Base-by-base conservation (phyloP, 257 asterid genomes). In the Echites panduratus region DNA sequence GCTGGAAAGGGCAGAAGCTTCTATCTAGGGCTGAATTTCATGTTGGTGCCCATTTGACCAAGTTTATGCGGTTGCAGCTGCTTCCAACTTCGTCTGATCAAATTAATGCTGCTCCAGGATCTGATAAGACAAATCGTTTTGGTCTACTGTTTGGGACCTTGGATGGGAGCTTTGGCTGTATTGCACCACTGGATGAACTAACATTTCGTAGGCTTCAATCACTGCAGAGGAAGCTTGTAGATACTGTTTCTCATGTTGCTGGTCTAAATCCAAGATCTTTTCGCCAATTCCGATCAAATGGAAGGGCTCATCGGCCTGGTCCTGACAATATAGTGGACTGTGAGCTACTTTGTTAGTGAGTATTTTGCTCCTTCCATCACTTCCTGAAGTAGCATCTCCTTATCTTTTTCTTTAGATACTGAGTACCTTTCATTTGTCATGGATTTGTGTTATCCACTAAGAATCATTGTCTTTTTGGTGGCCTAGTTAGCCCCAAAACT, bases 1-100 rank as follows among this genome's bases (percentile, higher is more conserved):
- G 99, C 84, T 94, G 99, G 99, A 94, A 88, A 83, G 99, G 99
- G 41, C 97, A 91, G 89, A 94, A 94, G 70, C 98, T 94, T 76
- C 87, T 91, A 20, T 86, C 97, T 5, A 88, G 97, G 83, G 98
- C 99, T 3, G 99, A 94, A 88, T 94, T 94, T 82, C 98, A 91
- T 69, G 87, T 94, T 52, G 99, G 98, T 40, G 88, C 98, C 70
- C 96, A 89, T 35, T 84, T 91, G 81, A 91, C 98, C 68, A 94
- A 94, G 81, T 94, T 94, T 79, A 72, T 91, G 79, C 90, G 99
- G 76, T 77, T 94, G 80, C 97, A 85, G 85, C 81, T 94, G 81
- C 97, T 94, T 76, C 96, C 98, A 14, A 82, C 93, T 40, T 79
- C 89, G 44, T 81, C 85, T 49, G 97, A 90, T 70, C 89, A 91